Conservation (phyloP, 768 basidiomycete genomes). For the Neoboletus magnificus region DNA sequence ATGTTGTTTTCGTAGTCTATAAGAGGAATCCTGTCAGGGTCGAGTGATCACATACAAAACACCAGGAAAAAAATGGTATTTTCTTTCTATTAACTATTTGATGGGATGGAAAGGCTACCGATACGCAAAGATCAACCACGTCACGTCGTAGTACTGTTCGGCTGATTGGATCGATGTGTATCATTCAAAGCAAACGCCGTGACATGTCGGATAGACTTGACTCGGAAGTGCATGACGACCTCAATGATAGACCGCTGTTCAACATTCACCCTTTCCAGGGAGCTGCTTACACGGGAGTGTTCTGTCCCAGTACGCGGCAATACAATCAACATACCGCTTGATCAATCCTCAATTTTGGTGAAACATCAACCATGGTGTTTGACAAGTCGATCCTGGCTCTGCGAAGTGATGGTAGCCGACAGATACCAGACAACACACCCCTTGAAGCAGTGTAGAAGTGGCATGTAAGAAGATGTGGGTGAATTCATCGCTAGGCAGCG, state of each 20-base stretch:
- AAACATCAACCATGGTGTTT: neutral
- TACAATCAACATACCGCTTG: neutral
- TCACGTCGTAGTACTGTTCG: neutral
- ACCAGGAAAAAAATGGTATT: neutral
- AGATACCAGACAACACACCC: conserved; percentile 1
- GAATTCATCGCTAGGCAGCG: neutral
- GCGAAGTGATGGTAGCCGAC: conserved; percentile 3
- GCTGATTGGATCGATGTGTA: neutral
- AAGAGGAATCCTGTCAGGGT: neutral
- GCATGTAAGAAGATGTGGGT: neutral
- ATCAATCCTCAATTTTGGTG: neutral
- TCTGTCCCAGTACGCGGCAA: neutral
- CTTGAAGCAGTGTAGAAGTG: conserved; percentile 10
- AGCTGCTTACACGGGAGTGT: neutral
- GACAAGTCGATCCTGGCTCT: neutral
- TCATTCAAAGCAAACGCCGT: neutral
- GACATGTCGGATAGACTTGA: neutral
- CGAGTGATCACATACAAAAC: neutral
- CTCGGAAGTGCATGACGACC: neutral
- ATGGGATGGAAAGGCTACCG: neutral
- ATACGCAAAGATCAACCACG: neutral
- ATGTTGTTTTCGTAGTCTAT: neutral
- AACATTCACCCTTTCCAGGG: neutral
- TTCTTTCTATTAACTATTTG: too few relatives aligned
- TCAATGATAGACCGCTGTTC: neutral